Base-by-base conservation (phyloP, 2,329 filamentous ascomycete genomes). In the Aspergillus brasiliensis region DNA sequence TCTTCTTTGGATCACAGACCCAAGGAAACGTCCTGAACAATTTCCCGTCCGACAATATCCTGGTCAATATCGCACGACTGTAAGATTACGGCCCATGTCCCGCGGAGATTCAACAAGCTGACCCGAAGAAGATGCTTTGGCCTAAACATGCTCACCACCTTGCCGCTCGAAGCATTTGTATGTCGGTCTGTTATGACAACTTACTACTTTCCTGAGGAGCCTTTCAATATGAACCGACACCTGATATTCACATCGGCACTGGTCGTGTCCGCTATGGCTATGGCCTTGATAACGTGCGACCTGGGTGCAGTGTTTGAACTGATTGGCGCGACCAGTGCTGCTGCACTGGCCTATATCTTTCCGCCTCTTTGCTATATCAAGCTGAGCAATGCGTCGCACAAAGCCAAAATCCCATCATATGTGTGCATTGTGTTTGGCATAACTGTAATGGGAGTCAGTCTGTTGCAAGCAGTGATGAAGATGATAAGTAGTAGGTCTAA, bases 11-110 rank as follows among this genome's bases (percentile, higher is more conserved):
- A 63, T 91, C 94, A 77, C 87, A 88, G 70, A 99, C 95, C 3
- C 83, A 92, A 67, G 95, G 95, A 73, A 99, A 99, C 75, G 92
- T 99, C 55, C 87, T 99, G 69, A 99, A 99, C 82, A 99, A 99
- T 80, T 98, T 99, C 73, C 91, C 93, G 1, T 83, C 88, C 19
- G 88, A 96, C 77, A 98, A 97, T 77, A 83, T 89, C 68, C 89
- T 98, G 86, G 92, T 98, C 73, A 98, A 97, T 77, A 84, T 99
- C 60, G 95, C 95, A 21, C 89, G 95, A 56, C 84, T 99, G 81
- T 84, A 75, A 69, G 80, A 68, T 37, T 47, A 23, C 34, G 8
- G 23, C 25, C 34, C 34, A 10, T n/a, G 5, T 15, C 17, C 23
- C 15, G 51, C 38, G 11, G 44, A 38, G 11, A 23, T 57, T 40